A percentile compares a stretch with the other conserved stretches of the same genome.
phyloP scores from a whole-genome alignment of 73 alveolate species.

The Paramecium caudatum region DNA sequence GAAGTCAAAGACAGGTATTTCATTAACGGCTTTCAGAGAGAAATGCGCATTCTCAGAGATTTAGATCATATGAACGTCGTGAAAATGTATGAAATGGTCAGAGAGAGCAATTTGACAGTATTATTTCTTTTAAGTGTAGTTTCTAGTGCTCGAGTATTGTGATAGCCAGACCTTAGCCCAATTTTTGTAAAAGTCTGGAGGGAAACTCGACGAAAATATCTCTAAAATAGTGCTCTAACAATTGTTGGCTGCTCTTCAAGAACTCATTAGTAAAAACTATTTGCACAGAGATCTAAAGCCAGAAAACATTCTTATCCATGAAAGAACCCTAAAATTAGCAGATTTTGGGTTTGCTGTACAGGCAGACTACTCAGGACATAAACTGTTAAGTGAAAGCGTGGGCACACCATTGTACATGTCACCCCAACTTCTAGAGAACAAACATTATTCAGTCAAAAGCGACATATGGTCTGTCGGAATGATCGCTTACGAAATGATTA shows the following conservation, averaged over 20 bases:
- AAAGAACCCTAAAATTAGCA: slow-evolving; percentile 59
- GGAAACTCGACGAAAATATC: background rate
- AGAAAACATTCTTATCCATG: slow-evolving; percentile 65
- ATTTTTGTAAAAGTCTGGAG: background rate
- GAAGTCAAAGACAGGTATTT: slow-evolving; percentile 9
- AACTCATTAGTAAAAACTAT: background rate
- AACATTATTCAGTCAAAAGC: slow-evolving; percentile 64
- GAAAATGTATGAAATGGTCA: background rate
- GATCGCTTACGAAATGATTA: slow-evolving; percentile 65
- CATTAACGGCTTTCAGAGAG: background rate
- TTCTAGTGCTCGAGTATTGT: background rate
- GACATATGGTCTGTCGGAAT: slow-evolving; percentile 78
- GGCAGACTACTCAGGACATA: slow-evolving; percentile 41
- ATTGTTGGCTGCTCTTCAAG: slow-evolving; percentile 24
- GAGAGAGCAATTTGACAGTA: background rate
- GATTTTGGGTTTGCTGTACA: slow-evolving; percentile 73
- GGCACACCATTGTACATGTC: slow-evolving; percentile 78
- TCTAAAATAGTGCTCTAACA: slow-evolving; percentile 10
- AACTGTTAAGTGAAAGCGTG: slow-evolving; percentile 51
- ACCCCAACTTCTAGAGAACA: slow-evolving; percentile 70
- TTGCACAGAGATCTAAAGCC: slow-evolving; percentile 74
- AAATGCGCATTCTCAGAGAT: slow-evolving; percentile 61
- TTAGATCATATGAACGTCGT: background rate
- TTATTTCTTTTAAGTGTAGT: background rate
- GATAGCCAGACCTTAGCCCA: background rate